Base-by-base conservation (phyloP, 78 protist genomes). In the Tieghemostelium lacteum region DNA sequence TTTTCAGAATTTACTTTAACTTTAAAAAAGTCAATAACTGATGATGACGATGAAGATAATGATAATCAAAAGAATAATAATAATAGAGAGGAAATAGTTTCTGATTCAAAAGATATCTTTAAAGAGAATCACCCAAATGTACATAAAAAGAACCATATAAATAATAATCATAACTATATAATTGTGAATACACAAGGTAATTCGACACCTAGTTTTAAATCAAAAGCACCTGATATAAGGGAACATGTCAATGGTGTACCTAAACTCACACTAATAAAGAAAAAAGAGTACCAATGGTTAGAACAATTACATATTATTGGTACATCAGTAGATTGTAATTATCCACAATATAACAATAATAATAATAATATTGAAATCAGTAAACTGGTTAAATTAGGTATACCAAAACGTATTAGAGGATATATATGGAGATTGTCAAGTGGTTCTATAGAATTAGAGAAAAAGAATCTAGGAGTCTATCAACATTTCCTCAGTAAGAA, bases 391-490 rank as follows among this genome's bases (percentile, higher is more conserved):
- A 37, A 71, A 60, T 1, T 69, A 1, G 91, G 91, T 22, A 67
- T 83, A 16, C 91, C 91, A 29, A 39, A 29, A 8, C 54, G 91
- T 60, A 19, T 83, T 3, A 39, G 91, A 16, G 91, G 91, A 19
- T 83, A 57, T 36, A 31, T 83, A 20, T 83, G 91, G 91, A 33
- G 91, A 57, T 36, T 83, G 29, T 37, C 31, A 17, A 45, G 73
- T 0, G 78, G 78, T 42, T 54, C 91, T 2, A 69, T 83, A 4
- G 91, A 83, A 40, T 58, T 83, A 42, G 91, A 83, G n/a, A 57
- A 55, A 57, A 83, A 83, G 31, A 83, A 83, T 17, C 63, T 83
- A 50, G 91, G 91, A 49, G 91, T 83, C 33, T 83, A 83, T 69
- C 91, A 83, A 31, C 55, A 39, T 33, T 69, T 83, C 33, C 29